phyloP scores from a whole-genome alignment of 495 filamentous ascomycete genomes.

The Acidomyces sp. region DNA sequence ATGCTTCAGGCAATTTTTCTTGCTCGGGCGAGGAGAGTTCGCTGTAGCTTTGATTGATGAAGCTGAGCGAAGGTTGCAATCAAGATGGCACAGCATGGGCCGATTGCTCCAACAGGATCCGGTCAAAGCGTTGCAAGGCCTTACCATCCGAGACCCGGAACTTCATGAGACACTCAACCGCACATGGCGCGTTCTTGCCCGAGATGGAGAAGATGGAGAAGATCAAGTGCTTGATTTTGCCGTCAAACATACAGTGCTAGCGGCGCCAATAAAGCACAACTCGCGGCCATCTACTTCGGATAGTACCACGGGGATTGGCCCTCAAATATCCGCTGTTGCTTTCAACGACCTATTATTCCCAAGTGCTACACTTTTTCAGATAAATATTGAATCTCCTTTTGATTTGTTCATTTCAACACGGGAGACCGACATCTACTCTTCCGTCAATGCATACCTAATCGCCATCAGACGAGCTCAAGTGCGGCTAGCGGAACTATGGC shows the following conservation, averaged over 20 bases:
- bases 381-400: conserved; percentile 64
- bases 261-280: neutral
- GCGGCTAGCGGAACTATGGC: conserved; percentile 70
- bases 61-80: conserved; percentile 50
- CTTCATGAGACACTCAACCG: conserved; percentile 57
- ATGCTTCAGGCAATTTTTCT: conserved; percentile 72
- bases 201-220: conserved; percentile 55
- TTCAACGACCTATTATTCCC: conserved; percentile 81
- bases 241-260: conserved; percentile 55
- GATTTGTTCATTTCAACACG: conserved; percentile 70
- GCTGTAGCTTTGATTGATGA: conserved; percentile 71
- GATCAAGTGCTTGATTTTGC: conserved; percentile 70
- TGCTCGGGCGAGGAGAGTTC: conserved; percentile 82
- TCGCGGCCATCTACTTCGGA: conserved; percentile 18
- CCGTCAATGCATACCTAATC: conserved; percentile 75
- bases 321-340: conserved; percentile 3
- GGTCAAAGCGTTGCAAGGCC: conserved; percentile 34
- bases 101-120: conserved; percentile 17
- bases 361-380: conserved; percentile 52
- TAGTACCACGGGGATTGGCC: neutral
- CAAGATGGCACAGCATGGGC: conserved; percentile 31
- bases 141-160: conserved; percentile 77
- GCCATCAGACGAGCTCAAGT: conserved; percentile 72
- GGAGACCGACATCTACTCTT: conserved; percentile 66
- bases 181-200: conserved; percentile 64